Percentiles rank a stretch among this genome's conserved stretches.
Evolutionary conservation across 192 early-diverging fungal species (phyloP).

Genomic region (Backusella liffmaniae): DNA sequence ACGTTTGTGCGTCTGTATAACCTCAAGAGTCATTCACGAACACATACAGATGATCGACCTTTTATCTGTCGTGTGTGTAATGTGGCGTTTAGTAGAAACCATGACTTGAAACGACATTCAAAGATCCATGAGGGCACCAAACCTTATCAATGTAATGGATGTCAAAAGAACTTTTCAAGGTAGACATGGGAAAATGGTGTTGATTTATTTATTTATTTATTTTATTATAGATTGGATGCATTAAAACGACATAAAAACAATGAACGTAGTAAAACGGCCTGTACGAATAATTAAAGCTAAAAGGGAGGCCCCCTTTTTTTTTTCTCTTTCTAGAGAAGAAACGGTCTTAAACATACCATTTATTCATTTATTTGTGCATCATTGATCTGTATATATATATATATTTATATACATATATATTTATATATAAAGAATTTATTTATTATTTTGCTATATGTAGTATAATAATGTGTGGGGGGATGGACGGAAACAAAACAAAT

Average conservation of each 20-base stretch:
- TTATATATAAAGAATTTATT: too few species aligned
- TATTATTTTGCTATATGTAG: too few species aligned
- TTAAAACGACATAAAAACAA: conserved; percentile 59
- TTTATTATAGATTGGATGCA: conserved; percentile 48
- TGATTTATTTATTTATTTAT: too few species aligned
- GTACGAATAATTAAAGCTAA: neutral
- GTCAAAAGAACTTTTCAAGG: conserved; percentile 72
- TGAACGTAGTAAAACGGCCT: conserved; percentile 19
- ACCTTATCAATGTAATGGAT: conserved; percentile 69
- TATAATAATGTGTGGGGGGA: too few species aligned
- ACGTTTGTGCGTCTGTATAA: conserved; percentile 87
- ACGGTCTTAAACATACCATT: too few species aligned
- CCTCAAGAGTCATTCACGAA: conserved; percentile 78
- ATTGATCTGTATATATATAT: too few species aligned
- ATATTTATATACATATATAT: too few species aligned
- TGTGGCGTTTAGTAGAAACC: conserved; percentile 64
- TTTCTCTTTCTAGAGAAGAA: too few species aligned
- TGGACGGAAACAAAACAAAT: too few species aligned
- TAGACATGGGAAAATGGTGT: too few species aligned
- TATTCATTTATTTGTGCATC: too few species aligned
- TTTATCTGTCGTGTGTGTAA: conserved; percentile 53
- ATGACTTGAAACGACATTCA: conserved; percentile 74
- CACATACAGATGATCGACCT: conserved; percentile 76
- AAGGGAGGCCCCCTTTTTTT: too few species aligned
- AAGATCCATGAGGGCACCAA: conserved; percentile 75